Evolutionary conservation across 2,329 filamentous ascomycete species (phyloP), one percentile per base, ranked within the genome.

Genomic region (Aspergillus sp.): DNA sequence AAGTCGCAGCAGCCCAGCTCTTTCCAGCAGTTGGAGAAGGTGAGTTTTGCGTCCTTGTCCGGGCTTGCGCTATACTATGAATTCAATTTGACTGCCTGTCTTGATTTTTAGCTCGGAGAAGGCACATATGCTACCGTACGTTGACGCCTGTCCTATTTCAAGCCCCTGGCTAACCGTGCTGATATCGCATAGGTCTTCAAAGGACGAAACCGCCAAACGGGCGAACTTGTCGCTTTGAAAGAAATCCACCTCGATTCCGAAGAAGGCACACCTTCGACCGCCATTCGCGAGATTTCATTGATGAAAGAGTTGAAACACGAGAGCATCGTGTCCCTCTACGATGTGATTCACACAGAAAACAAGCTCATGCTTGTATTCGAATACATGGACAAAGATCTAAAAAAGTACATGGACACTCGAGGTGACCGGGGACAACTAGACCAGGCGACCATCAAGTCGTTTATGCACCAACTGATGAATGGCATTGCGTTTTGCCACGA

Each of bases 221-320:
- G 95, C 73, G 93, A 97, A 79, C 89, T 97, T 63, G 95, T 99
- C 43, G 95, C 95, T 6, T 85, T 99, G 66, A 99, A 99, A 79
- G 95, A 99, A 80, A 99, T 99, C 71, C 95, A 99, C 76, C 91
- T 99, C 65, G 95, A 99, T 79, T 96, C 92, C 54, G 95, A 99
- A 82, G 95, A 99, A 82, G 95, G 95, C 70, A 99, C 95, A 0
- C 95, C 95, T 4, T 96, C 91, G 55, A 99, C 95, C 0, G 95
- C 95, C 51, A 99, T 99, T 76, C 92, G 95, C 73, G 95, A 99
- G 79, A 99, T 99, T 72, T 97, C 93, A 1, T 85, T 99, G 60
- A 98, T 99, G 95, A 99, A 99, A 81, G 95, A 99, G 80, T 86
- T 99, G 68, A 98, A 98, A 80, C 95, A 99, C 79, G 93, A 97